Conservation (phyloP, 1,139 yeast species). For the Yamadazyma membranifaciens region DNA sequence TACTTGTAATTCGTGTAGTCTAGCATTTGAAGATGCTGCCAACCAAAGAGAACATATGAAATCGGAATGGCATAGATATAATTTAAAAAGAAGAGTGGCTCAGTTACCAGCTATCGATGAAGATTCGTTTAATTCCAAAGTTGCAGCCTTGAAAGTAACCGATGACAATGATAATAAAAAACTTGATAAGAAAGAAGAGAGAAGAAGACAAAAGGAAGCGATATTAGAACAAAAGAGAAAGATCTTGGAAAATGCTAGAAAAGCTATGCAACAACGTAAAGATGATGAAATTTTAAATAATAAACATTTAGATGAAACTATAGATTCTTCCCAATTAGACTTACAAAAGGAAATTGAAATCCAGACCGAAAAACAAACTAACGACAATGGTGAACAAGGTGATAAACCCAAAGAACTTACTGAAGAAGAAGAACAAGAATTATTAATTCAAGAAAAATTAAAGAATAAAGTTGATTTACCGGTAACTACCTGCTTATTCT, state of each 20-base stretch:
- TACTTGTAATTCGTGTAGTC: slow-evolving; percentile 47
- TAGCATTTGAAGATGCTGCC: slow-evolving; percentile 38
- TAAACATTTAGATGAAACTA: slow-evolving; percentile 17
- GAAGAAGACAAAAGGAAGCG: slow-evolving; percentile 64
- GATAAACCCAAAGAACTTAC: slow-evolving; percentile 17
- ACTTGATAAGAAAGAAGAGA: slow-evolving; percentile 59
- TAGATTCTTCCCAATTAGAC: slow-evolving; percentile 11
- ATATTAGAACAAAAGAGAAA: slow-evolving; percentile 60
- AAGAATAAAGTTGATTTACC: slow-evolving; percentile 68
- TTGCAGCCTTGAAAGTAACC: slow-evolving; percentile 29
- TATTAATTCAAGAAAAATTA: slow-evolving; percentile 54
- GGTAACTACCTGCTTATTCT: slow-evolving; percentile 74
- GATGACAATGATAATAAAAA: slow-evolving; percentile 22
- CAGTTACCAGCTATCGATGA: slow-evolving; percentile 57
- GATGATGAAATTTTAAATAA: slow-evolving; percentile 21
- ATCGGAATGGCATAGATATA: slow-evolving; percentile 76
- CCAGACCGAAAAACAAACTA: slow-evolving; percentile 8
- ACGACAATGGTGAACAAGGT: slow-evolving; percentile 15
- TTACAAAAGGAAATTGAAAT: slow-evolving; percentile 9
- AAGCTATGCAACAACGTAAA: slow-evolving; percentile 37
- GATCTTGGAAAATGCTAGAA: slow-evolving; percentile 59
- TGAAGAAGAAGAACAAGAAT: slow-evolving; percentile 49
- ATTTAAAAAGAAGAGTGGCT: slow-evolving; percentile 60
- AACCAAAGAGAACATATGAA: slow-evolving; percentile 51
- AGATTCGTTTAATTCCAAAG: slow-evolving; percentile 45